Conservation (phyloP, 805 yeast genomes). For the Alloascoidea africana region DNA sequence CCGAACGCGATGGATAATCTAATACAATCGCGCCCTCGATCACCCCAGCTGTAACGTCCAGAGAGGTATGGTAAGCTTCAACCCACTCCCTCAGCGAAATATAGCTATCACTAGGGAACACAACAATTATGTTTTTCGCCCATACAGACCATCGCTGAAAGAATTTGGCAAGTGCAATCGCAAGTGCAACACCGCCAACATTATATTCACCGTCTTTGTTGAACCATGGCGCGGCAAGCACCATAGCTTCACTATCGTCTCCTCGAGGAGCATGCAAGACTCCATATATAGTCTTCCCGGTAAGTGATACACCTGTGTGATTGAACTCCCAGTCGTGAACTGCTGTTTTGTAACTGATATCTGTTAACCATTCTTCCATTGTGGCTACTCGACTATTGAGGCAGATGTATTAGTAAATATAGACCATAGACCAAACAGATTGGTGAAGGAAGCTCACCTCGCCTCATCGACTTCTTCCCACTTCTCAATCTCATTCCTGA, state of each 20-base stretch:
- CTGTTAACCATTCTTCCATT: slow-evolving; percentile 45
- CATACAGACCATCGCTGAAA: slow-evolving; percentile 80
- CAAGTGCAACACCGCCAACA: slow-evolving; percentile 66
- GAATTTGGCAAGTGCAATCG: slow-evolving; percentile 61
- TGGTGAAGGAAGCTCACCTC: slow-evolving; percentile 8
- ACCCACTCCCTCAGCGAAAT: slow-evolving; percentile 76
- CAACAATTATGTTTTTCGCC: slow-evolving; percentile 88
- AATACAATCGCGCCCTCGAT: slow-evolving; percentile 81
- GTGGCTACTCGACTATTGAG: slow-evolving; percentile 26
- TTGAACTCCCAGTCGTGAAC: slow-evolving; percentile 21
- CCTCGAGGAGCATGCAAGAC: slow-evolving; percentile 88
- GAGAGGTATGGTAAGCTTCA: slow-evolving; percentile 73
- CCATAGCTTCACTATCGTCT: slow-evolving; percentile 92
- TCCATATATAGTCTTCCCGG: slow-evolving; percentile 50
- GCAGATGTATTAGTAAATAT: slow-evolving; percentile 4
- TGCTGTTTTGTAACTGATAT: slow-evolving; percentile 57
- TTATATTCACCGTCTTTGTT: slow-evolving; percentile 52
- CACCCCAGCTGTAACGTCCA: slow-evolving; percentile 85
- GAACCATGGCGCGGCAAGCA: slow-evolving; percentile 76
- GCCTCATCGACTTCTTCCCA: slow-evolving; percentile 14
- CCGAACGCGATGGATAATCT: slow-evolving; percentile 53
- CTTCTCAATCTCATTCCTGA: slow-evolving; percentile 40
- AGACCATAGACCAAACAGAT: no score
- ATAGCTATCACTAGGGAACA: slow-evolving; percentile 60
- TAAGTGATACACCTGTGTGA: slow-evolving; percentile 11